Conservation (phyloP, 1,139 yeast genomes). For the Kurtzmaniella quercitrusa region DNA sequence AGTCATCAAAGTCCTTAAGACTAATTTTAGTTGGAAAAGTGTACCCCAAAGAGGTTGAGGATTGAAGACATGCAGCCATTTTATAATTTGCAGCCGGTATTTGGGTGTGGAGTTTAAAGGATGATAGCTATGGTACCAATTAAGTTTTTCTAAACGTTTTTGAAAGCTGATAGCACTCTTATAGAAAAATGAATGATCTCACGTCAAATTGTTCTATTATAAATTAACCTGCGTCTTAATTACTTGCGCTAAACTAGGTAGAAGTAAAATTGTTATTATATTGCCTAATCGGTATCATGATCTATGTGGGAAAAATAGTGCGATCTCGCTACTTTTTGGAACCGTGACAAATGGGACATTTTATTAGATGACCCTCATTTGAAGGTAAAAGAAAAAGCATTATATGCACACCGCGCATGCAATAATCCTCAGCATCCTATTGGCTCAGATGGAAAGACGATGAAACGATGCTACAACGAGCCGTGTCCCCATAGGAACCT, state of each 20-base stretch:
- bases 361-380: no score
- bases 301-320: neutral
- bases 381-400: neutral
- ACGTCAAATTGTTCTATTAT: neutral
- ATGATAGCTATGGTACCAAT: no score
- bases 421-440: neutral
- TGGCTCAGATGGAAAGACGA: neutral
- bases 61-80: slow-evolving; percentile 10
- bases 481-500: neutral
- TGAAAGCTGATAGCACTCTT: no score
- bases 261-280: neutral
- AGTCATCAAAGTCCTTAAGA: neutral
- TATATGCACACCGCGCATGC: neutral
- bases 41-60: slow-evolving; percentile 17
- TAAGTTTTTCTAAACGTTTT: no score
- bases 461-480: neutral
- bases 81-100: neutral
- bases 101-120: neutral
- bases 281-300: neutral
- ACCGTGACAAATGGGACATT: neutral
- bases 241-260: neutral
- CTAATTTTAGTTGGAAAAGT: slow-evolving; percentile 16
- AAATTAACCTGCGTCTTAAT: neutral
- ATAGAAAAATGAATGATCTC: no score
- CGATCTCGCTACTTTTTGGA: no score